Base-by-base conservation (phyloP, 78 protist genomes). In the Polysphondylium violaceum region DNA sequence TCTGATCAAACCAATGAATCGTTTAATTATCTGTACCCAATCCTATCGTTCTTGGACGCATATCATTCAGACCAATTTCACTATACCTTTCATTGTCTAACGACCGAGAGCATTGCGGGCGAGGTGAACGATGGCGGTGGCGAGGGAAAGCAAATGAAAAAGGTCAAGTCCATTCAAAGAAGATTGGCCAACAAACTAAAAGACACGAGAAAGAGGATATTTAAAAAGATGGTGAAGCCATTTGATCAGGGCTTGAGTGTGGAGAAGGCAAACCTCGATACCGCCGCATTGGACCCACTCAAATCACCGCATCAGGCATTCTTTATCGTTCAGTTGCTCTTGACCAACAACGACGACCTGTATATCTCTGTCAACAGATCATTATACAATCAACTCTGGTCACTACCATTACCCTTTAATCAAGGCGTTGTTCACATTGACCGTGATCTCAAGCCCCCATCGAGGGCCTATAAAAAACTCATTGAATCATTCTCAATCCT, bases 391-490 rank as follows among this genome's bases (percentile, higher is more conserved):
- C 33, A 83, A 17, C 35, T 33, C 1, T 83, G 91, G 91, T 19
- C 67, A 2, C 40, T 43, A 14, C 91, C 91, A 36, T 36, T 83
- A 11, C 91, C 91, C 16, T 67, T 38, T n/a, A n/a, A 27, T 12
- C 38, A 27, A 9, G 91, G 91, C 29, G 50, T 40, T 29, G 3
- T 40, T 16, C 79, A 43, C 35, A 31, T 83, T 0, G 55, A 36
- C 19, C 47, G 51, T 17, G 77, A 67, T 31, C 12, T 29, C 41
- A 6, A 3, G 5, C 91, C 77, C 29, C 91, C 91, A n/a, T 68
- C 78, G 21, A 69, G 91, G 47, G 91, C 91, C 27, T 83, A 83
- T 44, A 83, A 55, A 44, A 83, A 83, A 50, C 19, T 83, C 36
- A n/a, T 56, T 14, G 91, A 83, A 9, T 1, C 55, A 29, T 43